A percentile compares a stretch with the other conserved stretches of the same genome.
phyloP scores from a whole-genome alignment of 352 stramenopile species.

The Phytophthora tubulina region DNA sequence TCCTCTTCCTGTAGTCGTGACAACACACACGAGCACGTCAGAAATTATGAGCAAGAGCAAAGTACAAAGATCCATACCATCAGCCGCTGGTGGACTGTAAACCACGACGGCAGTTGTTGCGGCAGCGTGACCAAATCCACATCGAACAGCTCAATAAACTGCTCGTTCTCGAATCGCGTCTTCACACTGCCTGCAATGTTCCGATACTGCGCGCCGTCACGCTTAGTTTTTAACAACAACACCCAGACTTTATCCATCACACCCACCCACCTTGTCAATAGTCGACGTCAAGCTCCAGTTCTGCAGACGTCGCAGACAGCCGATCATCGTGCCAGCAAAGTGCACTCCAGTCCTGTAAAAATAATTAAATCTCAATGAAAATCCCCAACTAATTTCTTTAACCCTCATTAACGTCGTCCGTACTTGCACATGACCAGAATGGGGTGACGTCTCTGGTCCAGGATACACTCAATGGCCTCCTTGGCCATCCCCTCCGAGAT shows the following conservation, averaged over 20 bases:
- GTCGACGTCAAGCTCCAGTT: slow-evolving; percentile 90
- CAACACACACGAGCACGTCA: not conserved
- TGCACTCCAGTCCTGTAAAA: slow-evolving; percentile 71
- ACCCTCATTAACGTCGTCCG: not conserved
- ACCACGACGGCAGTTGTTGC: slow-evolving; percentile 83
- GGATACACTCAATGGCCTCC: slow-evolving; percentile 85
- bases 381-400: not conserved
- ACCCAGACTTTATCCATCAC: not conserved
- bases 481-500: slow-evolving; percentile 89
- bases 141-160: slow-evolving; percentile 92
- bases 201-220: slow-evolving; percentile 61
- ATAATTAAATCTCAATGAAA: slow-evolving; percentile 1
- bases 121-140: slow-evolving; percentile 86
- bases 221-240: not conserved
- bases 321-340: slow-evolving; percentile 83
- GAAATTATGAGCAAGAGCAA: not conserved
- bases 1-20: slow-evolving; percentile 68
- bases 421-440: slow-evolving; percentile 93
- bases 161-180: slow-evolving; percentile 89
- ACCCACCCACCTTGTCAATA: slow-evolving; percentile 77
- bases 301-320: slow-evolving; percentile 82
- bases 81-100: slow-evolving; percentile 80
- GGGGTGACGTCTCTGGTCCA: slow-evolving; percentile 81
- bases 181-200: slow-evolving; percentile 89
- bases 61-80: slow-evolving; percentile 50